Conservation (phyloP, 306 rosid genomes). For the Erythrophleum fordii region DNA sequence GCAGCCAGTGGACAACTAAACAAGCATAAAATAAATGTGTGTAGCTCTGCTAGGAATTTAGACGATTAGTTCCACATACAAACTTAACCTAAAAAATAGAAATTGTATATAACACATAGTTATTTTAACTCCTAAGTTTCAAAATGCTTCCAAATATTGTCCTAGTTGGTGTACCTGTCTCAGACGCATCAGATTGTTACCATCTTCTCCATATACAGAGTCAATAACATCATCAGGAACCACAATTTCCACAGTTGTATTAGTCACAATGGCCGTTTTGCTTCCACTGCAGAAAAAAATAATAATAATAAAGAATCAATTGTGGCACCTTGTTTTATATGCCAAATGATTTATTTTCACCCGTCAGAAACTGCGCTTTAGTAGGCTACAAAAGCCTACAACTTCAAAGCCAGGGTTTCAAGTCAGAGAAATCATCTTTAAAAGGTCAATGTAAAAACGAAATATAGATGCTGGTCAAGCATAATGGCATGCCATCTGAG, state of each 20-base stretch:
- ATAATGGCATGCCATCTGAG: slow-evolving; percentile 19
- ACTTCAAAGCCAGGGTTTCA: slow-evolving; percentile 29
- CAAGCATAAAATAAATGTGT: background rate
- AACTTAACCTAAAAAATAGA: background rate
- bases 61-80: background rate
- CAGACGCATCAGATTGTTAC: slow-evolving; percentile 73
- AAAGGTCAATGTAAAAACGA: slow-evolving; percentile 22
- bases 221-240: slow-evolving; percentile 73
- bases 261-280: slow-evolving; percentile 77
- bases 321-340: background rate
- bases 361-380: background rate
- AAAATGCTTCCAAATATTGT: background rate
- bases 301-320: slow-evolving; percentile 24
- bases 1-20: slow-evolving; percentile 10
- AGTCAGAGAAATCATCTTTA: slow-evolving; percentile 11
- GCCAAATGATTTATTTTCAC: slow-evolving; percentile 1
- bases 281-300: slow-evolving; percentile 63
- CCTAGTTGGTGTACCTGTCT: slow-evolving; percentile 66
- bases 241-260: slow-evolving; percentile 78
- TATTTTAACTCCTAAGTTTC: background rate
- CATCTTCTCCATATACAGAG: slow-evolving; percentile 80
- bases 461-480: slow-evolving; percentile 14
- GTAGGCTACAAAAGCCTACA: slow-evolving; percentile 8
- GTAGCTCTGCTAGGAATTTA: background rate
- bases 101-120: background rate